Evolutionary conservation across 2,329 filamentous ascomycete species (phyloP), one percentile per base, ranked within the genome.

Genomic region (Albifimbria verrucaria): DNA sequence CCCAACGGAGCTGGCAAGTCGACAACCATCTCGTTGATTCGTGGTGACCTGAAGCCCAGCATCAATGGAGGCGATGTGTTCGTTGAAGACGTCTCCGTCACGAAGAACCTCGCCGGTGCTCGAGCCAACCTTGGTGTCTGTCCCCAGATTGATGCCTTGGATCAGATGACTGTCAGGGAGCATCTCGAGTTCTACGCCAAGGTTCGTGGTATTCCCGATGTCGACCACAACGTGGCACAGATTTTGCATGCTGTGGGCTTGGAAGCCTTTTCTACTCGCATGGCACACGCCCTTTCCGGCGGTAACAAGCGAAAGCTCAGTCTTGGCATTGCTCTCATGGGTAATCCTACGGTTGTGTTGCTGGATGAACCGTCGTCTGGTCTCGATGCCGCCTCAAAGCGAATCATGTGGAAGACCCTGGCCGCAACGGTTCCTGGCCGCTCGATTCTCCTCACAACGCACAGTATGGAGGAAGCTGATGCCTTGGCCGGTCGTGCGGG

Each of bases 381-480:
- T 1, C 89, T 97, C 75, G 93, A 97, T 62, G 92, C 92, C 0
- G 91, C 90, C 0, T 87, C 90, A 0, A 97, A 97, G 70, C 83
- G 93, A 42, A 82, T 95, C 59, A 96, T 97, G 89, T 97, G 93
- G 93, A 83, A 84, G 52, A 96, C 92, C 0, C 77, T 97, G 1
- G 82, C 83, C 3, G 80, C 85, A 1, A 86, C 92, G 3, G 86
- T 88, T 0, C 81, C 85, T 0, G 91, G 91, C 0, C 82, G 92
- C 17, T 89, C 87, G 0, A 83, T 97, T 17, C 77, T 97, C 2
- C 80, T 97, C 18, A 97, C 93, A 0, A 97, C 93, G 0, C 93
- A 97, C 69, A 90, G 85, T 48, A 96, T 97, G 92, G 92, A 97
- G 68, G 93, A 97, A 72, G 93, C 92, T 1, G 91, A 96, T 64